Percentiles rank a stretch among this genome's conserved stretches.
phyloP scores from a whole-genome alignment of 352 stramenopile species.

The Globisporangium nodosum region DNA sequence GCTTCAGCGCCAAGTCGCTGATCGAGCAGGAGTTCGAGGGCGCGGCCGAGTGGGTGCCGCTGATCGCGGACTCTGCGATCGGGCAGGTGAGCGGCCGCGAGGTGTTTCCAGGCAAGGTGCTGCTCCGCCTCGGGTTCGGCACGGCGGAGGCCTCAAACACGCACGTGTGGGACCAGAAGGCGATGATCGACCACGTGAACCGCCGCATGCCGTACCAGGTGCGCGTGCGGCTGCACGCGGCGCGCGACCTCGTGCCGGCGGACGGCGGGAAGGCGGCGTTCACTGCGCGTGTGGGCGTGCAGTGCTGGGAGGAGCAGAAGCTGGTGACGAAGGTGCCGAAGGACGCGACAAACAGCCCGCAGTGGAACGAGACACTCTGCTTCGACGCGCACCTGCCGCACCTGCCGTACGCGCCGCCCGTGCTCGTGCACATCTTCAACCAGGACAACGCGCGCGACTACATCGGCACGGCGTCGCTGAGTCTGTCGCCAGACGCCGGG shows the following conservation, averaged over 20 bases:
- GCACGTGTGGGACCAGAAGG: conserved; percentile 52
- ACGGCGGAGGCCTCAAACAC: conserved; percentile 37
- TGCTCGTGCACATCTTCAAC: conserved; percentile 58
- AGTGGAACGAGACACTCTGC: conserved; percentile 55
- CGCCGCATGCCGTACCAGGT: conserved; percentile 68
- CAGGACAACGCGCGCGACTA: conserved; percentile 30
- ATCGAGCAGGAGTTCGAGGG: conserved; percentile 38
- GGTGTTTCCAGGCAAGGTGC: conserved; percentile 58
- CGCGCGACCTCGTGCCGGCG: conserved; percentile 23
- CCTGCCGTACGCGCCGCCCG: conserved; percentile 42
- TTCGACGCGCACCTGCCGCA: conserved; percentile 70
- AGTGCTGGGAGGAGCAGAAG: conserved; percentile 59
- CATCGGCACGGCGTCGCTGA: conserved; percentile 31
- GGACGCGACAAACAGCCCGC: conserved; percentile 21
- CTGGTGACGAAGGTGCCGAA: conserved; percentile 19
- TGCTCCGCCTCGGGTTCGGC: conserved; percentile 66
- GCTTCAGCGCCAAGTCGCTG: conserved; percentile 58
- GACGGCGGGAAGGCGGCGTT: conserved; percentile 9
- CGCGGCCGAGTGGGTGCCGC: conserved; percentile 48
- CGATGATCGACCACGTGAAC: conserved; percentile 53
- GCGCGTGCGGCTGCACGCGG: conserved; percentile 59
- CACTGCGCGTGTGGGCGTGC: conserved; percentile 47
- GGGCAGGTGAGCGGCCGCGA: conserved; percentile 39
- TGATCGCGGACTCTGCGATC: conserved; percentile 60
- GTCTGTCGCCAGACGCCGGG: conserved; percentile 14